Conservation (phyloP, 345 rosid genomes). For the Aquilaria yunnanensis region DNA sequence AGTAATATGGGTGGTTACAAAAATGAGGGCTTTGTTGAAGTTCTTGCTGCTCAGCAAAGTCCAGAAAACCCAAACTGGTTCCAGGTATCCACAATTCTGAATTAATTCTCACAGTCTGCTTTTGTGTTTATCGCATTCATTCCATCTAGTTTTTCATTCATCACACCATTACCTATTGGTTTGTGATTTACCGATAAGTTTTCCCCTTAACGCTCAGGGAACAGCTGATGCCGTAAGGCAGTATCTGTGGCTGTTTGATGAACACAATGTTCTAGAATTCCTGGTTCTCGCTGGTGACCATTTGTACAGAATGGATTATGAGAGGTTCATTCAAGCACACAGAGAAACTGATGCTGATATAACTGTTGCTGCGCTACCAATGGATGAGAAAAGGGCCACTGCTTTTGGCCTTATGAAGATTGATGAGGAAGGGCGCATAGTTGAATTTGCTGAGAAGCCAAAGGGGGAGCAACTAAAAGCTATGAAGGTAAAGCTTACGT, state of each 20-base stretch:
- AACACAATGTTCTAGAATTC: constrained; percentile 89
- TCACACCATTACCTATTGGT: not conserved
- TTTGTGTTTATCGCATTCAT: not conserved
- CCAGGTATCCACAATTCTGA: constrained; percentile 40
- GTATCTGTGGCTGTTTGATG: constrained; percentile 94
- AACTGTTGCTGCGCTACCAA: constrained; percentile 95
- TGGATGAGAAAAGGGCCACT: constrained; percentile 92
- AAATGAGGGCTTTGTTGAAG: constrained; percentile 99
- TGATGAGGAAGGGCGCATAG: constrained; percentile 91
- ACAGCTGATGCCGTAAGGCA: constrained; percentile 98
- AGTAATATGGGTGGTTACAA: constrained; percentile 97
- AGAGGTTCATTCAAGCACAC: constrained; percentile 93
- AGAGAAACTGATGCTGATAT: constrained; percentile 97
- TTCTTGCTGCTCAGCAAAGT: constrained; percentile 96
- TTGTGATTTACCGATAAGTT: not conserved
- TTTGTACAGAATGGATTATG: constrained; percentile 95
- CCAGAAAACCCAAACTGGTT: constrained; percentile 99
- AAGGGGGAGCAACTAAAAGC: constrained; percentile 92
- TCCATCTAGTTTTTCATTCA: no score
- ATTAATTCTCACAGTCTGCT: not conserved
- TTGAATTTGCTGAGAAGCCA: constrained; percentile 93
- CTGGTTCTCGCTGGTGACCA: constrained; percentile 97
- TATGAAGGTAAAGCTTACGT: constrained; percentile 50
- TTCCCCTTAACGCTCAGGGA: constrained; percentile 40
- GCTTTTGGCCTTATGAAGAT: constrained; percentile 97